Evolutionary conservation across 164 flowering plant species (phyloP), one percentile per base, ranked within the genome.

Genomic region (Cinnamomum micranthum): DNA sequence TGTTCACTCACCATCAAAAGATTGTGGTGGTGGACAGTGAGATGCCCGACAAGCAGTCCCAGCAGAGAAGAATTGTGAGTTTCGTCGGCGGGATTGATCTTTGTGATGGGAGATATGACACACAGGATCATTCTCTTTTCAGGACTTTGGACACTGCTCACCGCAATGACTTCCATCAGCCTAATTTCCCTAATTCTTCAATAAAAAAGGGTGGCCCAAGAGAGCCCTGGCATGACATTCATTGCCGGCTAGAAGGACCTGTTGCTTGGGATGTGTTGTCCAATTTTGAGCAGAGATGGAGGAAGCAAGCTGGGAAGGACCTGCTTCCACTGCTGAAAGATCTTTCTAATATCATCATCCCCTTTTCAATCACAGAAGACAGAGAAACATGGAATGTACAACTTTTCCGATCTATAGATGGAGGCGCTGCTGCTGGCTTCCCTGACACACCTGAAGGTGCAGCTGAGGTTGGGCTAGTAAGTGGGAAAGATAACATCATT

Each of bases 1-100:
- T 91, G 94, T 91, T 91, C 74, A 88, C 96, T 68, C 96, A 91
- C 71, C 96, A 91, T 73, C 96, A 91, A 77, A 91, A 91, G 85
- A 82, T 79, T 65, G 80, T 91, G 65, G 85, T 87, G 27, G 94
- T 88, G 50, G 97, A 91, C 65, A 55, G 78, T 73, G 87, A 75
- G 62, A 65, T 84, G 84, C 87, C 86, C 2, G 65, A 63, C 59
- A 72, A 79, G 50, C 81, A 71, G 2, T 63, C 75, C 1, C 67
- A 81, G 3, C 76, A 75, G 68, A 81, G 94, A 75, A 84, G 88
- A 71, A 87, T 91, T 70, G 88, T 88, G 76, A 90, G 96, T 75
- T 91, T 87, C 63, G 72, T 89, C 20, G 93, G 95, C 2, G 95
- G 95, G 1, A 81, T 90, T 51, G 94, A 90, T 88, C 86, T 91